Conservation (phyloP, 306 rosid genomes). For the Citrullus colocynthis region DNA sequence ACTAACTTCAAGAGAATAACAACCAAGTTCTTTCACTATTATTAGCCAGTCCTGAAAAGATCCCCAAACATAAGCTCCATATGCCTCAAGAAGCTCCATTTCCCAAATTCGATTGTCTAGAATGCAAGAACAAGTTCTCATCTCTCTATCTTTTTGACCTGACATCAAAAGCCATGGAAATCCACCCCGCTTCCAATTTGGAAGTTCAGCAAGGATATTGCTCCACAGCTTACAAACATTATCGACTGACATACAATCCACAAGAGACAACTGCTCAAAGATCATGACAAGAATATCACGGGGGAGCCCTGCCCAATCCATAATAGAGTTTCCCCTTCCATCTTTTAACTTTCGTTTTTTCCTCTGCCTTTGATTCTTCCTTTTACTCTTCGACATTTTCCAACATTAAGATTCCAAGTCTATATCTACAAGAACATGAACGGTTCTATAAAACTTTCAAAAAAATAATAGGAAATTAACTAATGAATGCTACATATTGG, state of each 20-base stretch:
- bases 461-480: neutral
- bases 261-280: constrained; percentile 20
- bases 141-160: constrained; percentile 31
- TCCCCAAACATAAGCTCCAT: constrained; percentile 50
- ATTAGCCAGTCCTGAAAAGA: constrained; percentile 53
- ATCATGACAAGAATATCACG: constrained; percentile 21
- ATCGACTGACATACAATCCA: constrained; percentile 40
- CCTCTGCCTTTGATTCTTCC: constrained; percentile 19
- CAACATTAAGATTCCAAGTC: constrained; percentile 15
- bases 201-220: constrained; percentile 27
- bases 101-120: constrained; percentile 47
- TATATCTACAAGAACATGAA: constrained; percentile 9
- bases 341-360: constrained; percentile 2
- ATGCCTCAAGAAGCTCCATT: constrained; percentile 26
- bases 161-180: constrained; percentile 51
- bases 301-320: constrained; percentile 42
- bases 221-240: constrained; percentile 51
- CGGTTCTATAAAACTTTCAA: neutral
- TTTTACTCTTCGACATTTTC: constrained; percentile 19
- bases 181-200: constrained; percentile 33
- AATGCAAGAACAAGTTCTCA: constrained; percentile 36
- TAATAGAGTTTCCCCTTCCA: neutral
- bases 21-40: constrained; percentile 23
- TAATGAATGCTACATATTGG: neutral
- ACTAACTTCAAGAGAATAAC: constrained; percentile 23